Evolutionary conservation across 164 flowering plant genomes (phyloP), one percentile per base, ranked within the genome.

Genomic region (Umbilicus rupestris): DNA sequence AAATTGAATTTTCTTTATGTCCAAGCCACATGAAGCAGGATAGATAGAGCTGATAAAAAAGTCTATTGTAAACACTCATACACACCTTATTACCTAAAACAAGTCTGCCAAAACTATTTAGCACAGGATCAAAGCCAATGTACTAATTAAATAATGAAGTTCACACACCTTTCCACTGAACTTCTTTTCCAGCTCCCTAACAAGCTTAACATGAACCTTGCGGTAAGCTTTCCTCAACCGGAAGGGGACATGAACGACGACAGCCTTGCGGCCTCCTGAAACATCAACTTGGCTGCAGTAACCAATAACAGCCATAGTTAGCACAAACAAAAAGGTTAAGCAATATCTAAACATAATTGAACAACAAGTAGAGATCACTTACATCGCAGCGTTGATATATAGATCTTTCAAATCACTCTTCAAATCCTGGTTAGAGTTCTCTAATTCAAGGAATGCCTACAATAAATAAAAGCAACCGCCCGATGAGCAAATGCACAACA

Each of bases 181-280:
- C 74, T 92, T 92, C 85, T 92, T 92, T 77, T 92, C 98, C 20
- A 89, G 84, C 77, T 92, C 98, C 55, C 96, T 81, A 35, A 90
- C 96, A 70, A 92, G 94, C 79, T 79, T 81, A 55, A 83, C 78
- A 73, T 92, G 96, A 71, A 89, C 82, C 77, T 92, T 92, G 57
- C 89, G 83, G 78, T 73, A 92, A 66, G 87, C 81, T 74, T 90
- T 92, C 74, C 96, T 78, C 71, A 92, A 73, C 66, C 98, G 77
- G 79, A 81, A 90, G 2, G 98, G 98, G 20, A 85, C 83, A 78
- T 88, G 87, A 70, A 92, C 75, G 39, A 92, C 91, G 68, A 92
- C 81, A 59, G 98, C 95, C 75, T 86, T 89, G 29, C 84, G 74
- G 71, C 77, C 78, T 31, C 92, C 88, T 74, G 91, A 73, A 41